Evolutionary conservation across 2,329 filamentous ascomycete genomes (phyloP).

Genomic region (Cladophialophora exuberans): DNA sequence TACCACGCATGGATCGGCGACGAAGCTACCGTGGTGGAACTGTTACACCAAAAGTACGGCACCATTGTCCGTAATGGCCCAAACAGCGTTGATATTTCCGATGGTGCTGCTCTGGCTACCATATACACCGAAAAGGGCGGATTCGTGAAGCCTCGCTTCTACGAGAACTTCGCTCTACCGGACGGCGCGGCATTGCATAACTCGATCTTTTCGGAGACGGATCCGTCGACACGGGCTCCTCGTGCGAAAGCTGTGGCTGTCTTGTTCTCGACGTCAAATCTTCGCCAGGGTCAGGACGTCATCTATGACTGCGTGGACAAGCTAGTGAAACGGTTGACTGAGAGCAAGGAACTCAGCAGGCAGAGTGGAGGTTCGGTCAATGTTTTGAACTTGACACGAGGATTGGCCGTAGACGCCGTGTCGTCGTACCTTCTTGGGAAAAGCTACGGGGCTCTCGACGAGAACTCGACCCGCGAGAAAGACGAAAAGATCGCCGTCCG

Average conservation of each 20-base stretch:
- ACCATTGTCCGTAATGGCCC: slow-evolving; percentile 44
- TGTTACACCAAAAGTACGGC: slow-evolving; percentile 41
- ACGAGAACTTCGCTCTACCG: slow-evolving; percentile 59
- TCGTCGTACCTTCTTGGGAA: slow-evolving; percentile 57
- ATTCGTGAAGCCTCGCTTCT: slow-evolving; percentile 56
- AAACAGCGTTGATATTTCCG: slow-evolving; percentile 47
- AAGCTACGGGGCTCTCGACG: slow-evolving; percentile 54
- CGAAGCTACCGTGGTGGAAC: slow-evolving; percentile 36
- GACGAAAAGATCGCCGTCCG: slow-evolving; percentile 18
- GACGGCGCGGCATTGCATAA: slow-evolving; percentile 50
- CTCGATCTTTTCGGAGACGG: slow-evolving; percentile 52
- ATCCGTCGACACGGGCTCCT: slow-evolving; percentile 44
- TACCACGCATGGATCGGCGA: slow-evolving; percentile 41
- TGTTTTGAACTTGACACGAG: slow-evolving; percentile 54
- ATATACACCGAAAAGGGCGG: slow-evolving; percentile 59
- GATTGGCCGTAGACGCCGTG: slow-evolving; percentile 58
- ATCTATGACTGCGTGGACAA: slow-evolving; percentile 48
- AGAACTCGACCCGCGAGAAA: slow-evolving; percentile 29
- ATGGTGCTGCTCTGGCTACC: slow-evolving; percentile 49
- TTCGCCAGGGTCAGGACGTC: slow-evolving; percentile 43
- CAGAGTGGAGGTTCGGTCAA: slow-evolving; percentile 44
- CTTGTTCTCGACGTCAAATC: slow-evolving; percentile 53
- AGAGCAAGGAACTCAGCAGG: slow-evolving; percentile 35
- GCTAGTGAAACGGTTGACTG: slow-evolving; percentile 47
- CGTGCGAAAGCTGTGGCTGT: slow-evolving; percentile 56